These are phyloP conservation scores for Fusarium austroafricanum DNA, from an alignment of 2,329 filamentous ascomycete species.

Conservation along the genomic window DNA sequence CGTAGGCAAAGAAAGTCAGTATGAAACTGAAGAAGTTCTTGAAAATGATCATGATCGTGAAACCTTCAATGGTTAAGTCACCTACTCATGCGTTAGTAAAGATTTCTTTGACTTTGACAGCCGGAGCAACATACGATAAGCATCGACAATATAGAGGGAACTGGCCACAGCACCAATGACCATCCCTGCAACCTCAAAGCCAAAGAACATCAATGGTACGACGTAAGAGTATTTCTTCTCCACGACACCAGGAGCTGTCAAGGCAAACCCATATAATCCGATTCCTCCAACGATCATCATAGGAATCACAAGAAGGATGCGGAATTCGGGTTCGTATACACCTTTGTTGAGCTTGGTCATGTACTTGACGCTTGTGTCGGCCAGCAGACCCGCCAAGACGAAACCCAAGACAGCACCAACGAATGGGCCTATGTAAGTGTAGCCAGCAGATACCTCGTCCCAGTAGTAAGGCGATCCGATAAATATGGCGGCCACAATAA, in stretches of 20 bases:
- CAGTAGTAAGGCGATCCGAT: conserved; percentile 85
- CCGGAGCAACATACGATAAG: conserved; percentile 74
- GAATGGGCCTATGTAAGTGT: conserved; percentile 87
- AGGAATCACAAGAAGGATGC: conserved; percentile 83
- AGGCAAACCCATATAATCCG: conserved; percentile 87
- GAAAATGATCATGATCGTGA: conserved; percentile 91
- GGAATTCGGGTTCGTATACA: conserved; percentile 91
- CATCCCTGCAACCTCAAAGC: conserved; percentile 87
- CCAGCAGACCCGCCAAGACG: conserved; percentile 75
- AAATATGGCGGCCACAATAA: conserved; percentile 85
- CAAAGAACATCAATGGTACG: conserved; percentile 86
- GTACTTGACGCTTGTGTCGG: conserved; percentile 76
- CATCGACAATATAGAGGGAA: conserved; percentile 91
- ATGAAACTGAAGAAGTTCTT: conserved; percentile 94
- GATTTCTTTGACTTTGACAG: no score
- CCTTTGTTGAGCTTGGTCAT: conserved; percentile 82
- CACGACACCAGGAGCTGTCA: conserved; percentile 72
- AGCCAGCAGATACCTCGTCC: conserved; percentile 83
- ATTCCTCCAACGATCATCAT: conserved; percentile 82
- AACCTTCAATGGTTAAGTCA: conserved; percentile 85
- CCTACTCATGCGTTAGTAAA: conserved; percentile 56
- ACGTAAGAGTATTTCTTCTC: conserved; percentile 71
- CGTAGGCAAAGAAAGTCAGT: conserved; percentile 84
- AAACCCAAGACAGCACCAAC: conserved; percentile 85
- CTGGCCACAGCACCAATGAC: conserved; percentile 89